Evolutionary conservation across 768 basidiomycete genomes (phyloP), one percentile per base, ranked within the genome.

Genomic region (Fistulinella prunicolor): DNA sequence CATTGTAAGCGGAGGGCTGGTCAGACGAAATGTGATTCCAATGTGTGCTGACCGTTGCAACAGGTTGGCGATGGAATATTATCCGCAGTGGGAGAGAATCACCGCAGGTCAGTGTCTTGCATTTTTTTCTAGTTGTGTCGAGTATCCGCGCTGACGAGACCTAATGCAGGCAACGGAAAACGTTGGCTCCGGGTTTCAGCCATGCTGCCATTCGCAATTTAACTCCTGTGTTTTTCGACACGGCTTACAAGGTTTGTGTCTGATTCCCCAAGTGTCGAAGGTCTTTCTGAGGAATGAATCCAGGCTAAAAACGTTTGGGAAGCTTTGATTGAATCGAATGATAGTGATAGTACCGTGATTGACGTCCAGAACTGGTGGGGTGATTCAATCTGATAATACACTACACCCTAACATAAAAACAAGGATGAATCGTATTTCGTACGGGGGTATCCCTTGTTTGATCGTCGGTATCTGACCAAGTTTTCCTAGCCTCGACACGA

Each of bases 391-490:
- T 34, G 35, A 36, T 17, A 36, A 36, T 13, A 2, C 13, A 26
- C 3, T 22, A n/a, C 10, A 32, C 9, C 35, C 12, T 13, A 5
- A 45, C 14, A 3, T 28, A 5, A 5, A 6, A 9, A 16, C 14
- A 21, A 70, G 71, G 71, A 77, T 76, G 77, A 77, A 73, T 53
- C 64, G 58, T 47, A 65, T 76, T 19, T 69, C 76, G 75, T 73
- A 57, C 39, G 68, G 58, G 2, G 13, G 14, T 14, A 4, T 16
- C 4, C 28, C 44, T 16, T 7, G 14, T 12, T 22, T 20, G 9
- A 21, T 32, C n/a, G 4, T 29, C 9, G 4, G 0, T 5, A 9
- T 13, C 38, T 40, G 12, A 40, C 5, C 12, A 13, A 16, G 20
- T 13, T 38, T 16, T n/a, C 13, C 2, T 41, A 74, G 73, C 1